Evolutionary conservation across 441 rosid genomes (phyloP).

Genomic region (Mallotus repandus): DNA sequence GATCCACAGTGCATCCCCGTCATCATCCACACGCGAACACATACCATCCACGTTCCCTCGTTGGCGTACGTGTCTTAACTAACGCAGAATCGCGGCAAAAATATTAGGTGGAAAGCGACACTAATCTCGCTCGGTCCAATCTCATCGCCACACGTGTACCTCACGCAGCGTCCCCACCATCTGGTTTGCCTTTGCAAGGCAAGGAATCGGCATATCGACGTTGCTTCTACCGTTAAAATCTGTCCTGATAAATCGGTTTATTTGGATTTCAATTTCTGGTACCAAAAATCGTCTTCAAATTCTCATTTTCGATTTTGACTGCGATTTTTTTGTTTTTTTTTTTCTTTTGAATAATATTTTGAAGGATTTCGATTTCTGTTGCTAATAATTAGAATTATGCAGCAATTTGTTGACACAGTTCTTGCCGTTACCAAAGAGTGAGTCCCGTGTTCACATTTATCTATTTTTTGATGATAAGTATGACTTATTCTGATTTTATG

Average conservation of each 20-base stretch:
- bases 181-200: constrained; percentile 22
- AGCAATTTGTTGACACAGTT: constrained; percentile 69
- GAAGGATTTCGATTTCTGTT: constrained; percentile 8
- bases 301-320: background rate
- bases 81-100: too few species aligned
- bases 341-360: background rate
- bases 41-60: too few species aligned
- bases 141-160: constrained; percentile 20
- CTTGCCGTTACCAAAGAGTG: constrained; percentile 90
- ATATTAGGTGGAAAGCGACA: constrained; percentile 8
- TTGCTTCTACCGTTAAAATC: background rate
- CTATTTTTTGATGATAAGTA: background rate
- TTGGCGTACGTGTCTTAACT: too few species aligned
- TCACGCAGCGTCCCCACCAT: too few species aligned
- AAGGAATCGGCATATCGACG: constrained; percentile 15
- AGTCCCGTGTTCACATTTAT: constrained; percentile 24
- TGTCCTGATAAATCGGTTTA: background rate
- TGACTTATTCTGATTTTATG: background rate
- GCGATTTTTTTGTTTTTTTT: background rate
- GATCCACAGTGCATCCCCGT: too few species aligned
- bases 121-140: background rate
- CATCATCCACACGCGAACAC: too few species aligned
- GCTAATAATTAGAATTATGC: constrained; percentile 35
- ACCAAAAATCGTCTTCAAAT: background rate
- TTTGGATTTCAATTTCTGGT: background rate